These are phyloP conservation scores for Phlebiopsis flavidoalba DNA, from an alignment of 768 basidiomycete genomes.

Conservation along the genomic window DNA sequence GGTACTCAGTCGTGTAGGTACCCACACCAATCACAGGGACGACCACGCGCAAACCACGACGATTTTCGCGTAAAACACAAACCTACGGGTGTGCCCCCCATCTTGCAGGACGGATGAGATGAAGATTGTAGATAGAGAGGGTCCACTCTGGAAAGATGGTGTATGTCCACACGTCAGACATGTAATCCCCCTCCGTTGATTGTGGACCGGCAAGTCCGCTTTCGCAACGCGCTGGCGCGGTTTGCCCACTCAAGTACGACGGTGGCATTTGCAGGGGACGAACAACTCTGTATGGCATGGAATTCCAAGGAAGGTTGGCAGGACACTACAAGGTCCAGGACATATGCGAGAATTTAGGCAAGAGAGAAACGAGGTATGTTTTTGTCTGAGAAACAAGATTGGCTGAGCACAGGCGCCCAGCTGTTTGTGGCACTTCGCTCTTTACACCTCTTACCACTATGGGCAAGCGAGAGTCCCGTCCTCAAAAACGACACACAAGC, in stretches of 20 bases:
- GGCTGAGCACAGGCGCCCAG: neutral
- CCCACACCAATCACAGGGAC: constrained; percentile 74
- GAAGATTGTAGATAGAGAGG: constrained; percentile 21
- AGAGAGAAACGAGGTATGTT: neutral
- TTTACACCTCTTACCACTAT: neutral
- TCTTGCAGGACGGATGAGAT: constrained; percentile 39
- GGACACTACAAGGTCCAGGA: neutral
- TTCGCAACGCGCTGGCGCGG: constrained; percentile 15
- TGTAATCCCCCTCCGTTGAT: constrained; percentile 29
- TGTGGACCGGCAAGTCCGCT: constrained; percentile 11
- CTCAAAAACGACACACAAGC: constrained; percentile 1
- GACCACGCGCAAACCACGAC: constrained; percentile 50
- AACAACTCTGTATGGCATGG: constrained; percentile 18
- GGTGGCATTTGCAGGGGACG: constrained; percentile 28
- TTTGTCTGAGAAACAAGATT: neutral
- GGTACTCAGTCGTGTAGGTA: constrained; percentile 65
- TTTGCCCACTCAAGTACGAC: constrained; percentile 18
- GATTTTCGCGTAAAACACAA: constrained; percentile 68
- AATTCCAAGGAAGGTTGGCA: neutral
- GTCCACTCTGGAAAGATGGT: constrained; percentile 37
- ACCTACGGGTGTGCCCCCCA: constrained; percentile 85
- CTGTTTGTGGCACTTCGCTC: neutral
- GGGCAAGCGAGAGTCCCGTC: neutral
- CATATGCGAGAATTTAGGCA: neutral
- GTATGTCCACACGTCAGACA: constrained; percentile 53